Conservation (phyloP, 352 stramenopile species). For the Lagenidium giganteum region DNA sequence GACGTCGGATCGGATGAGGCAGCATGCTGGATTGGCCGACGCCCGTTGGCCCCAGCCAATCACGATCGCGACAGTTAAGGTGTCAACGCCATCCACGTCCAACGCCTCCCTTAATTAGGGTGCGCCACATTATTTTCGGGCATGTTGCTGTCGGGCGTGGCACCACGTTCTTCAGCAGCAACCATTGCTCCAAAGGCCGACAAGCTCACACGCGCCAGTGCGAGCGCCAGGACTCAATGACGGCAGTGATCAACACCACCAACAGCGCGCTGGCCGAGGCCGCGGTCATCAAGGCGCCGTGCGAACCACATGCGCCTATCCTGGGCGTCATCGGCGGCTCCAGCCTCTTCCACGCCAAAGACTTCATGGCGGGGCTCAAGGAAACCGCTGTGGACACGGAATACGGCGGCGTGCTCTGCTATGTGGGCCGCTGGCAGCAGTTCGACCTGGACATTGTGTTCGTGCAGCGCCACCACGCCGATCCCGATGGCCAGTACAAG, state of each 20-base stretch:
- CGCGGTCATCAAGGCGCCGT: not conserved
- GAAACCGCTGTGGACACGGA: slow-evolving; percentile 60
- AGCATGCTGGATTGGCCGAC: no score
- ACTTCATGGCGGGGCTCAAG: slow-evolving; percentile 44
- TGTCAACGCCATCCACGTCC: no score
- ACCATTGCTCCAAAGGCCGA: no score
- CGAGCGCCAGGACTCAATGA: no score
- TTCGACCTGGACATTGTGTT: slow-evolving; percentile 68
- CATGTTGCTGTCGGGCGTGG: no score
- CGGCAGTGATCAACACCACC: not conserved
- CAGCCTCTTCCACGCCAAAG: slow-evolving; percentile 79
- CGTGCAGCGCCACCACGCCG: slow-evolving; percentile 80
- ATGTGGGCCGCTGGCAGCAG: slow-evolving; percentile 46
- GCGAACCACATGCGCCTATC: slow-evolving; percentile 22
- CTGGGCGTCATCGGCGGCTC: slow-evolving; percentile 83
- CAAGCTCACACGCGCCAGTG: no score
- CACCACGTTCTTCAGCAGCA: no score
- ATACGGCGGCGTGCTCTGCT: slow-evolving; percentile 56
- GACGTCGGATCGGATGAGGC: no score
- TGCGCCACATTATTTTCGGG: no score
- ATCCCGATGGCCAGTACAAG: slow-evolving; percentile 66
- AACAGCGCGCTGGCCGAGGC: not conserved
- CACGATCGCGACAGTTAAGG: no score
- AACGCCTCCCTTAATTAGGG: no score
- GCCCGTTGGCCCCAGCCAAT: no score